These are phyloP conservation scores for Lumnitzera littorea DNA, from an alignment of 345 rosid species.

Conservation along the genomic window DNA sequence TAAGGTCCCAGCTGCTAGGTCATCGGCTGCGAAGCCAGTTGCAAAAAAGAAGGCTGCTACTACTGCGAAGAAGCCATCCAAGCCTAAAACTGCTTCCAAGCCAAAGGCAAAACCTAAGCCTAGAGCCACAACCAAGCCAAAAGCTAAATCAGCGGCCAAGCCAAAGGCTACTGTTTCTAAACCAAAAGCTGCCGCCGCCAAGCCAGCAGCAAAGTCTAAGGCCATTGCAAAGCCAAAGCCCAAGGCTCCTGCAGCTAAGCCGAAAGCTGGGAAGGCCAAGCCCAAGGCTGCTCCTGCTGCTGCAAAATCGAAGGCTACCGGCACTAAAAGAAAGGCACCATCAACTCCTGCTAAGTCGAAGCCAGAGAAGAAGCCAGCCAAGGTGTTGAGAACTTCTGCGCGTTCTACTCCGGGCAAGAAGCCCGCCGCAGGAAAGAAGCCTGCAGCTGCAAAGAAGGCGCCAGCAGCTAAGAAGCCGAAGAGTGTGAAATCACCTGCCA, in stretches of 20 bases:
- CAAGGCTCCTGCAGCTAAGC: constrained; percentile 24
- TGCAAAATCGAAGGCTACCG: constrained; percentile 23
- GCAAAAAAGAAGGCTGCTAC: not conserved
- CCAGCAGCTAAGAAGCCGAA: constrained; percentile 50
- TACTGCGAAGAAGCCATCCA: not conserved
- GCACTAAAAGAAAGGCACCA: constrained; percentile 19
- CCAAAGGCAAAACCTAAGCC: constrained; percentile 8
- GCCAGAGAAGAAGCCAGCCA: constrained; percentile 39
- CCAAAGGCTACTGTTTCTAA: constrained; percentile 19
- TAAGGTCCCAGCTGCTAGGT: constrained; percentile 45
- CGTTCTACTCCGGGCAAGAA: constrained; percentile 62
- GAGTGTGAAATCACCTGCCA: constrained; percentile 54
- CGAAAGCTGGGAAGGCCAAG: constrained; percentile 15
- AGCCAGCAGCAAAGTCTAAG: constrained; percentile 11
- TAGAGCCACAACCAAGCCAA: constrained; percentile 7
- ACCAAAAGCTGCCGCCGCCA: constrained; percentile 25
- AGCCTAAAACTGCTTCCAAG: constrained; percentile 5
- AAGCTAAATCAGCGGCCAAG: constrained; percentile 21
- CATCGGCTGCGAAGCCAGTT: constrained; percentile 29
- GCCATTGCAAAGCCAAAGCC: constrained; percentile 32
- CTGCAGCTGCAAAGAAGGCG: constrained; percentile 26
- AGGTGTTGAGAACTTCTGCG: constrained; percentile 53
- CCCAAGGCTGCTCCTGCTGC: constrained; percentile 27
- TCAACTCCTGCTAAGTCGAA: constrained; percentile 24
- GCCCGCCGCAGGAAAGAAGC: constrained; percentile 36